A percentile compares a stretch with the other conserved stretches of the same genome.
Conservation (phyloP, 106 monocot genomes). For the Acorus gramineus region DNA sequence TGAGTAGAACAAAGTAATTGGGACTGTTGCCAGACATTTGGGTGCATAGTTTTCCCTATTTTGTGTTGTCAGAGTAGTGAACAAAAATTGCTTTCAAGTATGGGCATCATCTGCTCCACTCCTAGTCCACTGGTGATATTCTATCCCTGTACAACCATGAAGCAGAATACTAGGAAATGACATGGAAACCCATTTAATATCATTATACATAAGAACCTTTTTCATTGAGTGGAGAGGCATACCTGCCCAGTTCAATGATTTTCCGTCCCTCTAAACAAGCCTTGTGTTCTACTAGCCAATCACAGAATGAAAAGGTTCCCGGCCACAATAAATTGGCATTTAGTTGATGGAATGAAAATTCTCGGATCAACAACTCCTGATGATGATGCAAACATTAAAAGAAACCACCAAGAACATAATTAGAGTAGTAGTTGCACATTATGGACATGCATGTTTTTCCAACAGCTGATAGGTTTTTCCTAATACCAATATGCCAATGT, state of each 20-base stretch:
- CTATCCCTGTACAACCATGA: too few relatives aligned
- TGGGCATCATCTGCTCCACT: too few relatives aligned
- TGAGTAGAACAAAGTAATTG: neutral
- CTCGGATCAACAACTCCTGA: conserved; percentile 68
- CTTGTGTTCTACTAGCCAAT: conserved; percentile 56
- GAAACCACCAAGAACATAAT: neutral
- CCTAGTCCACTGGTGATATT: too few relatives aligned
- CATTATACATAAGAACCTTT: too few relatives aligned
- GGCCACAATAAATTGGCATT: conserved; percentile 98
- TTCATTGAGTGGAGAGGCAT: neutral
- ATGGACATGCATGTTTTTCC: neutral
- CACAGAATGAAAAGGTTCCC: conserved; percentile 78
- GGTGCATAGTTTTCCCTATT: too few relatives aligned
- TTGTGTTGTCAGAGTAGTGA: too few relatives aligned
- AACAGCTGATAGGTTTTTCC: neutral
- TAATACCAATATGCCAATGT: too few relatives aligned
- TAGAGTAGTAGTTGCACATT: too few relatives aligned
- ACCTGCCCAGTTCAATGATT: conserved; percentile 92
- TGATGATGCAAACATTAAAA: neutral
- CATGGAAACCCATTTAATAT: too few relatives aligned
- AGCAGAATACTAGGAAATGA: too few relatives aligned
- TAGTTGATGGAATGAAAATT: conserved; percentile 75
- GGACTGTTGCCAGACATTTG: neutral
- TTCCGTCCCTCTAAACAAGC: conserved; percentile 40
- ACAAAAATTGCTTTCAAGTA: too few relatives aligned